Base-by-base conservation (phyloP, 257 asterid species). In the Echium plantagineum region DNA sequence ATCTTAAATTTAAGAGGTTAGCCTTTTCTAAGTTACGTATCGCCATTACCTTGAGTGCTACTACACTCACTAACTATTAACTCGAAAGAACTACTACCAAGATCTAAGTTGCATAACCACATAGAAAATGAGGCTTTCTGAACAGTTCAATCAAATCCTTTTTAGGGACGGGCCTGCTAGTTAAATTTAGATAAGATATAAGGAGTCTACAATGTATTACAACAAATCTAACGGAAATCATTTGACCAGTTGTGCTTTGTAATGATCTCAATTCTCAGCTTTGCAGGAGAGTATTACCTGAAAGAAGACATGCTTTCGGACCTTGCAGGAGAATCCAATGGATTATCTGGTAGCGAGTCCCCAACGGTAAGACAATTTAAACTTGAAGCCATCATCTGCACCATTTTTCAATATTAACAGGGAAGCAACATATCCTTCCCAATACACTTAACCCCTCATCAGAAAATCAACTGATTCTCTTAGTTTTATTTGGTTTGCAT, bases 341-440 rank as follows among this genome's bases (percentile, higher is more conserved):
- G 76, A 77, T 74, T 82, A 66, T 83, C 87, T 1, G 87, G 72
- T 26, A 89, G 57, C 30, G 80, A 62, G 66, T 93, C 97, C 61
- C 86, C 97, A 55, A 93, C 96, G 9, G 96, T 82, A 63, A 93
- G 72, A 64, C 99, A 95, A 61, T 93, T 93, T 84, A 93, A 79
- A 72, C 99, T 93, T 58, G 97, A 89, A 17, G 99, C 97, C 99
- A 89, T 89, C 58, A 93, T 84, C 97, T 93, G 91, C 81, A 82
- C 20, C 60, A 58, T 55, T 38, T 22, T 17, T 47, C 69, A 53
- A 19, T 42, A 21, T 49, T 47, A 55, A 28, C 32, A 28, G 5
- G 10, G 32, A 66, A 56, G 20, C 21, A 22, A 52, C 59, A 13
- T 12, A 48, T 15, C 6, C 31, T 26, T 18, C 5, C 48, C 20